Evolutionary conservation across 169 alveolate genomes (phyloP).

Genomic region (Eimeria acervulina): DNA sequence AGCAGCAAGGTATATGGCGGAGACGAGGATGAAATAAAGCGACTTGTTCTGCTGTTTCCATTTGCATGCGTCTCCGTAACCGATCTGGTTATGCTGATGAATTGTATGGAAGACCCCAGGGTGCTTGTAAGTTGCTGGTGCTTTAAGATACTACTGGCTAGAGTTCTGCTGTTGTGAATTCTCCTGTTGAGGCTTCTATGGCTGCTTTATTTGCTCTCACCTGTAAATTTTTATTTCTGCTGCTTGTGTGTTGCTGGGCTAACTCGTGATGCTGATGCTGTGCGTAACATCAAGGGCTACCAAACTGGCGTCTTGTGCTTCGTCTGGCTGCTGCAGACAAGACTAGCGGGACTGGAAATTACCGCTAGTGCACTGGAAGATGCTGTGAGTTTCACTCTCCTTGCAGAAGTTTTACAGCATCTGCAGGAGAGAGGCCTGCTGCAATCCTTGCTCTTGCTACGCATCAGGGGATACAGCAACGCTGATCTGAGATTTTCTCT

Average conservation of each 20-base stretch:
- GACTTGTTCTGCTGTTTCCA: slow-evolving; percentile 26
- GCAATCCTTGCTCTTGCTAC: slow-evolving; percentile 63
- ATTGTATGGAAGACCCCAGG: slow-evolving; percentile 21
- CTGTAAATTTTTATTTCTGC: too few relatives aligned
- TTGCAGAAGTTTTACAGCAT: slow-evolving; percentile 50
- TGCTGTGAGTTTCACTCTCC: slow-evolving; percentile 37
- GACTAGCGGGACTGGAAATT: slow-evolving; percentile 50
- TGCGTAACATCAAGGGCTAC: not conserved
- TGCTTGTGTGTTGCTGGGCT: not conserved
- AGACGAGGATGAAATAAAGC: slow-evolving; percentile 1
- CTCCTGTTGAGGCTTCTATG: not conserved
- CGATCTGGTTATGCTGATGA: slow-evolving; percentile 21
- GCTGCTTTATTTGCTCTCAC: not conserved
- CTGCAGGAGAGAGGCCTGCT: slow-evolving; percentile 42
- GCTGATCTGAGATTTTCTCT: slow-evolving; percentile 38
- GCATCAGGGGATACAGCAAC: slow-evolving; percentile 56
- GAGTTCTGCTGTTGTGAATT: not conserved
- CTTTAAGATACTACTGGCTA: too few relatives aligned
- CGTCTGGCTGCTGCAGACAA: slow-evolving; percentile 32
- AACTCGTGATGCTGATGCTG: not conserved
- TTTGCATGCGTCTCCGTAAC: slow-evolving; percentile 36
- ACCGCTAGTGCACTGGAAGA: slow-evolving; percentile 47
- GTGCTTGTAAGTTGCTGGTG: slow-evolving; percentile 31
- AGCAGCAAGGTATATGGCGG: not conserved
- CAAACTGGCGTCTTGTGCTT: not conserved